These are phyloP conservation scores for Alternaria novae-zelandiae DNA, from an alignment of 2,329 filamentous ascomycete genomes.

Conservation along the genomic window DNA sequence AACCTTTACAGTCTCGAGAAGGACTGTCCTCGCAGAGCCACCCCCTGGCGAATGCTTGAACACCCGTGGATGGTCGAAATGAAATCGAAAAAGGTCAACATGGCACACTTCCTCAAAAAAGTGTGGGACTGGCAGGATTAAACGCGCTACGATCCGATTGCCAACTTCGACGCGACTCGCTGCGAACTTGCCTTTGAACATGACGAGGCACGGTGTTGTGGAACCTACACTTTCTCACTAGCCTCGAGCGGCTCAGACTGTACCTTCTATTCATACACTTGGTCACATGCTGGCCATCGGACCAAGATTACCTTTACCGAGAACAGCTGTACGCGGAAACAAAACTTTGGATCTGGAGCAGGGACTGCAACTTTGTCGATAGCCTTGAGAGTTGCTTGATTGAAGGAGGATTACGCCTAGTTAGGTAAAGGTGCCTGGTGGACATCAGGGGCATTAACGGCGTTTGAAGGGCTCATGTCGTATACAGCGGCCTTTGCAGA, in stretches of 20 bases:
- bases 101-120: constrained; percentile 89
- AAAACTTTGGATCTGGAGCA: constrained; percentile 3
- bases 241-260: constrained; percentile 14
- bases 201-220: constrained; percentile 11
- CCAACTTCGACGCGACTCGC: not conserved
- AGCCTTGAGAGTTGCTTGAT: not conserved
- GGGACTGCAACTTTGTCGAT: constrained; percentile 12
- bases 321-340: not conserved
- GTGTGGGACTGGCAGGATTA: constrained; percentile 96
- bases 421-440: not conserved
- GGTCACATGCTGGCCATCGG: constrained; percentile 47
- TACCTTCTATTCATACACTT: constrained; percentile 11
- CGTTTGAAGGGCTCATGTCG: constrained; percentile 35
- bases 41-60: constrained; percentile 98
- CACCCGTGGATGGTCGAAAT: constrained; percentile 99
- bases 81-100: constrained; percentile 94
- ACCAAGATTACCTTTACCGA: constrained; percentile 14
- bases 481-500: constrained; percentile 25
- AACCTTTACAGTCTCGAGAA: constrained; percentile 79
- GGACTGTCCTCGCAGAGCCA: constrained; percentile 82
- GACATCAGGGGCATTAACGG: constrained; percentile 33
- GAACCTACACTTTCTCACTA: constrained; percentile 15
- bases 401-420: constrained; percentile 4
- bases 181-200: not conserved
- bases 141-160: constrained; percentile 1